Conservation (phyloP, 257 asterid genomes). For the Solanum neorickii region DNA sequence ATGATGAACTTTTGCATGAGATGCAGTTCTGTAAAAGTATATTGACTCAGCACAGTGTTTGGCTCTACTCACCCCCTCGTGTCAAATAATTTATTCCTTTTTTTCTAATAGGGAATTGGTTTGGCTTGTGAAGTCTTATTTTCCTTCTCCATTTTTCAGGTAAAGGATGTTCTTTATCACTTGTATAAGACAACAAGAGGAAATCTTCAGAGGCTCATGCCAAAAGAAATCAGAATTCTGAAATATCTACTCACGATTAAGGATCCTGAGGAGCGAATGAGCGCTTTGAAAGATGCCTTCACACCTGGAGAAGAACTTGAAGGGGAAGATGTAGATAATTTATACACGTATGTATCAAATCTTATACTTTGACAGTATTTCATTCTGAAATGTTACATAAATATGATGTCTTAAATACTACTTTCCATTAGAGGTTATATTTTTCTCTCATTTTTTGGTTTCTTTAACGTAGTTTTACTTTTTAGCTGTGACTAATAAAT, state of each 20-base stretch:
- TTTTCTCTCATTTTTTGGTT: background rate
- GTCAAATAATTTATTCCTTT: background rate
- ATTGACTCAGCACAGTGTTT: background rate
- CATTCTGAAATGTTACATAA: background rate
- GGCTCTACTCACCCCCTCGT: background rate
- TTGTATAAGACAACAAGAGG: constrained; percentile 60
- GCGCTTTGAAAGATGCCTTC: constrained; percentile 74
- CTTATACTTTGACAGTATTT: background rate
- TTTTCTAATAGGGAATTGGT: background rate
- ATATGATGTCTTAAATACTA: background rate
- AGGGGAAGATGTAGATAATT: constrained; percentile 61
- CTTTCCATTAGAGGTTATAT: background rate
- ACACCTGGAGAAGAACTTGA: constrained; percentile 84
- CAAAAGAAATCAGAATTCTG: constrained; percentile 83
- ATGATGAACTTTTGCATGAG: background rate
- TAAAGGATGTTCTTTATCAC: constrained; percentile 70
- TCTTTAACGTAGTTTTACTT: background rate
- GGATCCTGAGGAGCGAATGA: constrained; percentile 74
- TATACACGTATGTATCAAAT: constrained; percentile 58
- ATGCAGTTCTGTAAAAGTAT: background rate
- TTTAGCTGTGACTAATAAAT: background rate
- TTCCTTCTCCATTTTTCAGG: constrained; percentile 25
- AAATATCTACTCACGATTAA: constrained; percentile 71
- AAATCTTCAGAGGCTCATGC: constrained; percentile 81
- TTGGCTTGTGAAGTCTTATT: background rate